These are phyloP conservation scores for Cyberlindnera samutprakarnensis DNA, from an alignment of 805 yeast genomes.

Conservation along the genomic window DNA sequence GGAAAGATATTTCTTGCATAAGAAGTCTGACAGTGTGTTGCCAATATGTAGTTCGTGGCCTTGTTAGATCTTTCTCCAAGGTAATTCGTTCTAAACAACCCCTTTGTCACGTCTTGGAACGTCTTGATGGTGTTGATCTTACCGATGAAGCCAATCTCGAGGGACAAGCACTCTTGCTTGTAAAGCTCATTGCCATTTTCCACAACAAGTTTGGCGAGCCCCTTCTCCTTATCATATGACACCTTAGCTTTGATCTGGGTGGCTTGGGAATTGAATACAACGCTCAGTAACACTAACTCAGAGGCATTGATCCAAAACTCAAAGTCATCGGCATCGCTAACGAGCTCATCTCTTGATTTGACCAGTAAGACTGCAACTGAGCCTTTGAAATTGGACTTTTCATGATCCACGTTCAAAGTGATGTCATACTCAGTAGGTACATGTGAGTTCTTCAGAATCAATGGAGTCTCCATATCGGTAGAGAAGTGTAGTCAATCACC, in stretches of 20 bases:
- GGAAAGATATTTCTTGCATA: conserved; percentile 61
- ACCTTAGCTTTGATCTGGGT: conserved; percentile 31
- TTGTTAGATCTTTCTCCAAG: conserved; percentile 41
- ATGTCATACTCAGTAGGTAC: conserved; percentile 30
- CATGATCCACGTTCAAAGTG: conserved; percentile 31
- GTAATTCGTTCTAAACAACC: conserved; percentile 63
- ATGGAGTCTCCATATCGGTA: conserved; percentile 4
- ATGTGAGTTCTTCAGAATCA: conserved; percentile 18
- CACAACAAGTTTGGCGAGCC: conserved; percentile 19
- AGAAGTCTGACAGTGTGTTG: conserved; percentile 69
- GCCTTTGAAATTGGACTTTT: conserved; percentile 42
- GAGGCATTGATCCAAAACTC: conserved; percentile 25
- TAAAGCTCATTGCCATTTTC: conserved; percentile 4
- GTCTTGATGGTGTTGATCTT: conserved; percentile 24
- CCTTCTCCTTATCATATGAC: conserved; percentile 21
- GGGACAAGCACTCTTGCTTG: conserved; percentile 4
- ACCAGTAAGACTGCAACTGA: conserved; percentile 16
- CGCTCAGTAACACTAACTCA: conserved; percentile 24
- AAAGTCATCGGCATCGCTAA: conserved; percentile 1
- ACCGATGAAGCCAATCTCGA: conserved; percentile 13
- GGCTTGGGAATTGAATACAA: conserved; percentile 6
- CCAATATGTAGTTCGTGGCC: conserved; percentile 44
- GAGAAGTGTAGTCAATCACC: no score
- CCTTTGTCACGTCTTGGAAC: conserved; percentile 49
- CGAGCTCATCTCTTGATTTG: background rate